Base-by-base conservation (phyloP, 1,284 basidiomycete genomes). In the Mycosarcoma maydis region DNA sequence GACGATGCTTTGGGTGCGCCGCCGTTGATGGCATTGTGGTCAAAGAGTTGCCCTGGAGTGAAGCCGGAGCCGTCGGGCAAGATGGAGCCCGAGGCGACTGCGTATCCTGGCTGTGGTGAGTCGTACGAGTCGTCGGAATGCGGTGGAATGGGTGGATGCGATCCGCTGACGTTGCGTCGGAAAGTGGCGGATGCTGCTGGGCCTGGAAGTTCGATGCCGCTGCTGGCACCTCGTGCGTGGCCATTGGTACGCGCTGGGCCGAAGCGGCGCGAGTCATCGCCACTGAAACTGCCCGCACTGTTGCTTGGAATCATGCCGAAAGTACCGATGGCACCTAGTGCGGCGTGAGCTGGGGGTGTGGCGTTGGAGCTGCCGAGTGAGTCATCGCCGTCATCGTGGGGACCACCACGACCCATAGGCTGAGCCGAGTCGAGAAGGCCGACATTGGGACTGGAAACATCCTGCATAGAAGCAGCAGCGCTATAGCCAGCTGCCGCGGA, bases 341-440 rank as follows among this genome's bases (percentile, higher is more conserved):
- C 27, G 4, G 14, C 29, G 20, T 36, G 24, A 8, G 24, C 46
- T n/a, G 39, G 38, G 22, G 33, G 51, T 17, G 45, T 50, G 6
- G 52, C 56, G 16, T 56, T 51, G 30, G 51, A 64, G 26, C 67
- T 65, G 37, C 65, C 54, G 11, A 59, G 23, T 16, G 65, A 69
- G 37, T 43, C 52, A 22, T 65, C 60, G 11, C 32, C 60, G 14
- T 70, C 56, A 8, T 72, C 59, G 39, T 56, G 60, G 19, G 51
- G 61, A 3, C 71, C 71, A 4, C 71, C 71, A 11, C 42, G 44
- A 19, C 71, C 71, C 71, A 73, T 73, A 20, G 71, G 71, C 47
- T 53, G 50, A 2, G 61, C 65, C 13, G 61, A 58, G 32, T 59
- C 60, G n/a, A 73, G 56, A 17, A 73, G 46, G 16, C 59, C 59